Base-by-base conservation (phyloP, 768 basidiomycete genomes). In the Tricholoma furcatifolium region DNA sequence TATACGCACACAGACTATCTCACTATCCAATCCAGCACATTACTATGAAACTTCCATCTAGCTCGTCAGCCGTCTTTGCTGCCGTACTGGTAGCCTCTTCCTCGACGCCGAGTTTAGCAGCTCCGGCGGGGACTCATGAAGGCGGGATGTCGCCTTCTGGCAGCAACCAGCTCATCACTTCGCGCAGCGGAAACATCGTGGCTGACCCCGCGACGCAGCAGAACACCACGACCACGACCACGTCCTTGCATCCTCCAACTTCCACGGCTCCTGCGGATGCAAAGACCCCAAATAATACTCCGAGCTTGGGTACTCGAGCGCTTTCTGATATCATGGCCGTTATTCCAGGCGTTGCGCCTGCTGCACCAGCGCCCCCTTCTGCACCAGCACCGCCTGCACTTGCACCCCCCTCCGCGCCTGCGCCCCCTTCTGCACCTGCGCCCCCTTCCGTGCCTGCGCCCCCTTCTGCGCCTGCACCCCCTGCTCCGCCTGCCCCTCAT, bases 21-120 rank as follows among this genome's bases (percentile, higher is more conserved):
- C 36, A 17, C 31, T 10, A 14, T 47, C 43, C 36, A 38, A 20
- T 15, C 43, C 43, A 47, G 15, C 32, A n/a, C 21, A 46, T 31
- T 21, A 46, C 54, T 47, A 80, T 79, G 78, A 76, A 72, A 61
- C 62, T 81, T 43, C 61, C 78, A 38, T 61, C 77, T 31, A 78
- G 76, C 65, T 74, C 78, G 30, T 79, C 78, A 18, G 51, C 79
- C 50, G 54, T 80, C 53, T 60, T 80, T 39, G 76, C 78, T 35
- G 76, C 78, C 42, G 70, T 74, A 17, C 63, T 81, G 50, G 79
- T 77, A 42, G 65, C 78, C 49, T 80, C 79, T 24, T 75, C 78
- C 3, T 79, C 78, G 21, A 75, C 76, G 12, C 64, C 75, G 34
- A 69, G 64, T 58, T 62, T 77, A 56, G 78, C 75, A 51, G 75